Conservation (phyloP, 768 basidiomycete species). For the Amanita thiersii region DNA sequence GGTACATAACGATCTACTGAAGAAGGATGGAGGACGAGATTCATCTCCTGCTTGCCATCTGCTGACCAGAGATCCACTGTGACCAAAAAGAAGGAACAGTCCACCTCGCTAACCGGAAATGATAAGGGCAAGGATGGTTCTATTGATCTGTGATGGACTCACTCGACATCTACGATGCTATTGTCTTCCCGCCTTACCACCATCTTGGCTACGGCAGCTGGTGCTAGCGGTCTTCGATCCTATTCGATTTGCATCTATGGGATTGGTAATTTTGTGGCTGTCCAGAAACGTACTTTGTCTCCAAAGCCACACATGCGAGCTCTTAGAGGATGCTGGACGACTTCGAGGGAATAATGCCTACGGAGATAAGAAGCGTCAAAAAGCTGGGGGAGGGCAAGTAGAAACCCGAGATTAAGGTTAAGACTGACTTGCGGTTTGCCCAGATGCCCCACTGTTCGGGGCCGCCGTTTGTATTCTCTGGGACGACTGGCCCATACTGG, state of each 20-base stretch:
- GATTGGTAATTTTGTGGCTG: slow-evolving; percentile 10
- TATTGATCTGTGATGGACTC: slow-evolving; percentile 20
- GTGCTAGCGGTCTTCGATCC: slow-evolving; percentile 90
- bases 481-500: slow-evolving; percentile 6
- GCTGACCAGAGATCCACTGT: slow-evolving; percentile 91
- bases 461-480: slow-evolving; percentile 26
- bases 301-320: slow-evolving; percentile 97
- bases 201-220: slow-evolving; percentile 85
- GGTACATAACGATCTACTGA: slow-evolving; percentile 71
- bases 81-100: slow-evolving; percentile 82
- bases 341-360: slow-evolving; percentile 77
- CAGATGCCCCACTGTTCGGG: slow-evolving; percentile 69
- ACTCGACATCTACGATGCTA: slow-evolving; percentile 69
- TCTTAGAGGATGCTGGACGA: slow-evolving; percentile 82
- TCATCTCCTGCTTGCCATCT: slow-evolving; percentile 77
- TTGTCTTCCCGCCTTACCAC: slow-evolving; percentile 62
- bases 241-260: slow-evolving; percentile 23
- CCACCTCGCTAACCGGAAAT: slow-evolving; percentile 53
- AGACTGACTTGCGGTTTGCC: slow-evolving; percentile 50
- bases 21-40: slow-evolving; percentile 83
- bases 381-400: slow-evolving; percentile 8
- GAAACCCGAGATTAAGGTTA: slow-evolving; percentile 2
- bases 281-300: slow-evolving; percentile 60
- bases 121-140: background rate
- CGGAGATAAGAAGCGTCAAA: slow-evolving; percentile 8